Percentiles rank a stretch among this genome's conserved stretches.
phyloP scores from a whole-genome alignment of 2,329 filamentous ascomycete species.

The Penicillium thymicola region DNA sequence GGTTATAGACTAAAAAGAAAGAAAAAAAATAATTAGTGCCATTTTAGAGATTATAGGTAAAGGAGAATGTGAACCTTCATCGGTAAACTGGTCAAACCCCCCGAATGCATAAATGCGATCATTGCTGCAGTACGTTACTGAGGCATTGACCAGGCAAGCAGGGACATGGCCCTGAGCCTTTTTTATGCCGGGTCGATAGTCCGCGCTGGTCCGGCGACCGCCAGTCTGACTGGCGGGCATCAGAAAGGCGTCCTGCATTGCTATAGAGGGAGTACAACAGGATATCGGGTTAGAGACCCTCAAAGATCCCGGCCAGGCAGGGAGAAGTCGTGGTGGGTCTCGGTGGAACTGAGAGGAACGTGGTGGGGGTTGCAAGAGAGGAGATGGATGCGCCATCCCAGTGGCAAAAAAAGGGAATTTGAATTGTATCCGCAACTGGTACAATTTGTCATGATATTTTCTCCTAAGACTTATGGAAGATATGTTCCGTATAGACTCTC shows the following conservation, averaged over 20 bases:
- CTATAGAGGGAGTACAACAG: constrained; percentile 37
- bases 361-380: constrained; percentile 22
- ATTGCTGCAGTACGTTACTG: constrained; percentile 96
- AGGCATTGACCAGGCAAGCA: constrained; percentile 94
- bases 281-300: constrained; percentile 27
- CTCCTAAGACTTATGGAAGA: background rate
- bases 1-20: constrained; percentile 72
- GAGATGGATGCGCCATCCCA: constrained; percentile 32
- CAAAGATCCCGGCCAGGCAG: constrained; percentile 25
- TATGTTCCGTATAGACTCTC: background rate
- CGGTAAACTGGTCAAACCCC: constrained; percentile 97
- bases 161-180: constrained; percentile 76
- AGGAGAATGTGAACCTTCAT: constrained; percentile 61
- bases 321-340: constrained; percentile 33
- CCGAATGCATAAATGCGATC: constrained; percentile 98
- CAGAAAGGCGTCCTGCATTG: constrained; percentile 71
- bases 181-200: constrained; percentile 82
- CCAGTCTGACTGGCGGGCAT: constrained; percentile 83
- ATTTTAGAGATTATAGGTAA: background rate
- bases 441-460: background rate
- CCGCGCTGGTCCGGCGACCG: constrained; percentile 57
- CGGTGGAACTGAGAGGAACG: constrained; percentile 26
- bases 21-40: constrained; percentile 8
- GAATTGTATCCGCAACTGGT: background rate
- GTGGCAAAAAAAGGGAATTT: background rate